Evolutionary conservation across 2,329 filamentous ascomycete genomes (phyloP), one percentile per base, ranked within the genome.

Genomic region (Claviceps arundinis): DNA sequence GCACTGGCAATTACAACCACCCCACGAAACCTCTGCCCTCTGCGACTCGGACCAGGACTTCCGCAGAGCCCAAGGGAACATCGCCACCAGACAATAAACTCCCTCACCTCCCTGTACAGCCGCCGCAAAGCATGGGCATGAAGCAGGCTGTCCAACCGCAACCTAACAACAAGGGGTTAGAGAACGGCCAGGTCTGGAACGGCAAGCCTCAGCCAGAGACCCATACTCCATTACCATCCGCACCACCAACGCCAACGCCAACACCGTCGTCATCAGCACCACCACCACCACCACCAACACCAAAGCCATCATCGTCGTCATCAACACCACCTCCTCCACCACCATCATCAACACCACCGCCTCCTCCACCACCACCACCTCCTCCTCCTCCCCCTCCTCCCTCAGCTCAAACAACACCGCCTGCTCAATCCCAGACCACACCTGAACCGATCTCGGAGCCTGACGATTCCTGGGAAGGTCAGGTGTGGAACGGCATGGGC

Each of bases 401-500:
- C 8, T 14, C 45, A 17, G 7, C 40, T 42, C 37, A 40, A 40
- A 14, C 5, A n/a, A 9, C 17, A 9, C 40, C n/a, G 40, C 37
- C n/a, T 45, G 37, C 26, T 38, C 38, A 42, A 42, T 5, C 38
- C n/a, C 49, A 50, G 9, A 3, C 5, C n/a, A 3, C 47, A 42
- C 5, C 38, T 26, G 41, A 50, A n/a, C 4, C 5, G n/a, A 3
- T 41, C n/a, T 9, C 47, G n/a, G 24, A 19, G 37, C 13, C 37
- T 5, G 44, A 50, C 30, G 19, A 48, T 9, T 48, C 44, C 8
- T 54, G 53, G 53, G 40, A 38, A 14, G 53, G 53, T 19, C 46
- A 54, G 17, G 42, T 22, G 8, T 54, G 53, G 53, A 52, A 52
- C 46, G 53, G 52, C 8, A 11, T 19, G 22, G 37, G 48, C 19